These are phyloP conservation scores for Grigorovia transvaalensis DNA, from an alignment of 805 yeast genomes.

Conservation along the genomic window DNA sequence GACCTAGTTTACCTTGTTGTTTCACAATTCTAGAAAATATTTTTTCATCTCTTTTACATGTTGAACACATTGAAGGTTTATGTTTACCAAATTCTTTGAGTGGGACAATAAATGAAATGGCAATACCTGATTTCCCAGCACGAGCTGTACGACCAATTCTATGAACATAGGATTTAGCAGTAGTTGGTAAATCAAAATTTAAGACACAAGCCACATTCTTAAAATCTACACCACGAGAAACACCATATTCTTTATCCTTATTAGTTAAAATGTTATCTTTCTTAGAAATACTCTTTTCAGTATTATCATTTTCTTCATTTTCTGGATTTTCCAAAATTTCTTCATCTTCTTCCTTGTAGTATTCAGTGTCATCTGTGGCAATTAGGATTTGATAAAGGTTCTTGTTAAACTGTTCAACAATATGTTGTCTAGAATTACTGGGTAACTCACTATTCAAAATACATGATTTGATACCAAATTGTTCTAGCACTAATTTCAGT, in stretches of 20 bases:
- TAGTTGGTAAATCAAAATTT: slow-evolving; percentile 86
- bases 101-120: slow-evolving; percentile 85
- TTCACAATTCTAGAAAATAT: slow-evolving; percentile 64
- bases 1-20: slow-evolving; percentile 65
- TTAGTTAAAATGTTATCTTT: slow-evolving; percentile 24
- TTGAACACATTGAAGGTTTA: slow-evolving; percentile 59
- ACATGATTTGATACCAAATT: slow-evolving; percentile 84
- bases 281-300: slow-evolving; percentile 11
- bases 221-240: slow-evolving; percentile 94
- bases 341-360: slow-evolving; percentile 39
- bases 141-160: slow-evolving; percentile 96
- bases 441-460: slow-evolving; percentile 90
- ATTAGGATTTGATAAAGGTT: slow-evolving; percentile 77
- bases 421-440: slow-evolving; percentile 82
- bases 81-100: slow-evolving; percentile 80
- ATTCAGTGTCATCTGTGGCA: slow-evolving; percentile 86
- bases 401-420: slow-evolving; percentile 90
- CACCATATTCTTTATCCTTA: slow-evolving; percentile 77
- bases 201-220: slow-evolving; percentile 92
- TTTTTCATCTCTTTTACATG: slow-evolving; percentile 79
- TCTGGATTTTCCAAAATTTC: slow-evolving; percentile 10
- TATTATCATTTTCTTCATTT: slow-evolving; percentile 7
- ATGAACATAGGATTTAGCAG: slow-evolving; percentile 83
- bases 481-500: slow-evolving; percentile 80
- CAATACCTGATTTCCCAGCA: slow-evolving; percentile 92